These are phyloP conservation scores for Pyrenophora seminiperda DNA, from an alignment of 2,329 filamentous ascomycete genomes.

Conservation along the genomic window DNA sequence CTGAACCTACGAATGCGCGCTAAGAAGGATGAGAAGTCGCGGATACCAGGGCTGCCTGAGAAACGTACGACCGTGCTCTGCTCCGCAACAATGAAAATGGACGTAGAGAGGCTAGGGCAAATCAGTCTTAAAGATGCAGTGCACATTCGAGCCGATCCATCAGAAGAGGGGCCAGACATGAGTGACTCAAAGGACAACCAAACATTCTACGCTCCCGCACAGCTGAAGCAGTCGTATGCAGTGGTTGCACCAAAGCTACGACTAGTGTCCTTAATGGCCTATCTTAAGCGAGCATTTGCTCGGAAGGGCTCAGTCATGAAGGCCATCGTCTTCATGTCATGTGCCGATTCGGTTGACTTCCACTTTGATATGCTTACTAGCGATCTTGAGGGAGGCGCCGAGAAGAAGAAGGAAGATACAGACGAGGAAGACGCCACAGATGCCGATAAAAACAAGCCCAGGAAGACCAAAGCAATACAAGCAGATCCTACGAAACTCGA, in stretches of 20 bases:
- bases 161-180: slow-evolving; percentile 57
- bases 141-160: slow-evolving; percentile 74
- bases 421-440: slow-evolving; percentile 28
- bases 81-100: slow-evolving; percentile 97
- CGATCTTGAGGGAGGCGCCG: slow-evolving; percentile 40
- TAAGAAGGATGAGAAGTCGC: slow-evolving; percentile 63
- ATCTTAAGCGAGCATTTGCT: slow-evolving; percentile 85
- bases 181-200: slow-evolving; percentile 54
- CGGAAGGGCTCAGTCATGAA: slow-evolving; percentile 93
- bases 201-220: slow-evolving; percentile 81
- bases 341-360: slow-evolving; percentile 95
- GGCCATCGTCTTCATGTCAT: slow-evolving; percentile 94
- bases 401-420: slow-evolving; percentile 25
- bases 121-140: slow-evolving; percentile 93
- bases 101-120: slow-evolving; percentile 89
- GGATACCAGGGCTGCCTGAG: slow-evolving; percentile 70
- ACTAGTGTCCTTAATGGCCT: slow-evolving; percentile 82
- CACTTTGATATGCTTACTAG: slow-evolving; percentile 82
- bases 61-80: slow-evolving; percentile 87
- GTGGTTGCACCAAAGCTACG: slow-evolving; percentile 88
- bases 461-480: slow-evolving; percentile 50
- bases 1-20: slow-evolving; percentile 69
- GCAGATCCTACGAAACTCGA: slow-evolving; percentile 49
- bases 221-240: slow-evolving; percentile 90
- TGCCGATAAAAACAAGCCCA: slow-evolving; percentile 24